A percentile compares a stretch with the other conserved stretches of the same genome.
Evolutionary conservation across 225 moss, liverwort and hornwort species (phyloP).

Genomic region (Pleurozium schreberi): DNA sequence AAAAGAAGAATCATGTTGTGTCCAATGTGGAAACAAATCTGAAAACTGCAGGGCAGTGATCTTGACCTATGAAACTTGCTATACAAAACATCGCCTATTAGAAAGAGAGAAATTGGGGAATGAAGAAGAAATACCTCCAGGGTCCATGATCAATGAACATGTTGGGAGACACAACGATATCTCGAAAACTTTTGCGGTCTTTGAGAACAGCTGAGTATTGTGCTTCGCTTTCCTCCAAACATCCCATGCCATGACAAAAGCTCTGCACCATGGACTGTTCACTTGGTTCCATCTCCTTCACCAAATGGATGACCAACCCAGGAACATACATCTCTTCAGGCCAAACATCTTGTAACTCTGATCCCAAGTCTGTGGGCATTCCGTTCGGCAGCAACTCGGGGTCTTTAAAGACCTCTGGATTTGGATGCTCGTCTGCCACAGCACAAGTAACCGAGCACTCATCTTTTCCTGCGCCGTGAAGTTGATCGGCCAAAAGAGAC

Average conservation of each 20-base stretch:
- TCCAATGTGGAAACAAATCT: neutral
- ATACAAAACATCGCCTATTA: neutral
- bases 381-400: neutral
- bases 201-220: neutral
- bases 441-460: neutral
- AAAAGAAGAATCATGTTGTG: neutral
- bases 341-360: neutral
- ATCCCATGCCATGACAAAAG: neutral
- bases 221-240: neutral
- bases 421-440: neutral
- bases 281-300: neutral
- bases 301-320: neutral
- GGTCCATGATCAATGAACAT: neutral
- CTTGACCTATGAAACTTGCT: neutral
- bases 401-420: neutral
- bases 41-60: neutral
- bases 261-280: neutral
- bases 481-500: neutral
- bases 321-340: neutral
- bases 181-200: neutral
- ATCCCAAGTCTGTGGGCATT: neutral
- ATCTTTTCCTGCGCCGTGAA: neutral
- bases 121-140: neutral
- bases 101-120: neutral
- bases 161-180: neutral